phyloP scores from a whole-genome alignment of 768 basidiomycete genomes.

The Lanmaoa pseudosensibilis region DNA sequence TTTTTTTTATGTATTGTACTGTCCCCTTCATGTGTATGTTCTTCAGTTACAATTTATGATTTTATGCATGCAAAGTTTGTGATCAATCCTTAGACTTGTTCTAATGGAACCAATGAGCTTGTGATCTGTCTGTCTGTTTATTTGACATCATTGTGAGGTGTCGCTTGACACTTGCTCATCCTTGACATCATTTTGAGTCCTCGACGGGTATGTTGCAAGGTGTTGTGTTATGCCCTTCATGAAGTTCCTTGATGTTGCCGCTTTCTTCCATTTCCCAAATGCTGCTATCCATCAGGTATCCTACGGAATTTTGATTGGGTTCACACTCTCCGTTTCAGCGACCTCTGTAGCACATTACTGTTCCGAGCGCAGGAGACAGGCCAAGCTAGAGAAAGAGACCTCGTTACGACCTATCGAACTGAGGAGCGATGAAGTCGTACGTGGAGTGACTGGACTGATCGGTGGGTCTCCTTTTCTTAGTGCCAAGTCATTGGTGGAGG shows the following conservation, averaged over 20 bases:
- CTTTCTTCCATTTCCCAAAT: conserved; percentile 26
- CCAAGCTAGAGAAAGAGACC: conserved; percentile 28
- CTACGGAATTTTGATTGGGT: conserved; percentile 66
- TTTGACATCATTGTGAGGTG: too few relatives aligned
- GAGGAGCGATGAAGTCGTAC: conserved; percentile 73
- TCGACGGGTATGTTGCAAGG: not conserved
- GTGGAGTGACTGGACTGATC: conserved; percentile 82
- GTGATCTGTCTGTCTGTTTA: too few relatives aligned
- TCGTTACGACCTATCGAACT: conserved; percentile 64
- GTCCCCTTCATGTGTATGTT: not conserved
- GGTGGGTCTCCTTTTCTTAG: conserved; percentile 46
- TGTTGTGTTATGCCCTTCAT: conserved; percentile 1
- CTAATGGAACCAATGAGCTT: too few relatives aligned
- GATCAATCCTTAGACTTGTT: too few relatives aligned
- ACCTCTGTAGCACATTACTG: conserved; percentile 60
- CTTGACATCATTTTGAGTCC: not conserved
- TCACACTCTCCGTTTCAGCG: conserved; percentile 73
- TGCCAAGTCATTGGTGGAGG: not conserved
- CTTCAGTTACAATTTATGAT: not conserved
- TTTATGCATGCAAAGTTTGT: not conserved
- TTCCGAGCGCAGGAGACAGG: conserved; percentile 48
- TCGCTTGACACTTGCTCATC: too few relatives aligned
- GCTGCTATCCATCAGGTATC: conserved; percentile 36
- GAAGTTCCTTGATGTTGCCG: conserved; percentile 8
- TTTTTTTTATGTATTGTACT: not conserved